Percentiles rank a stretch among this genome's conserved stretches.
phyloP scores from a whole-genome alignment of 2,329 filamentous ascomycete genomes.

The Colletotrichum sp. region DNA sequence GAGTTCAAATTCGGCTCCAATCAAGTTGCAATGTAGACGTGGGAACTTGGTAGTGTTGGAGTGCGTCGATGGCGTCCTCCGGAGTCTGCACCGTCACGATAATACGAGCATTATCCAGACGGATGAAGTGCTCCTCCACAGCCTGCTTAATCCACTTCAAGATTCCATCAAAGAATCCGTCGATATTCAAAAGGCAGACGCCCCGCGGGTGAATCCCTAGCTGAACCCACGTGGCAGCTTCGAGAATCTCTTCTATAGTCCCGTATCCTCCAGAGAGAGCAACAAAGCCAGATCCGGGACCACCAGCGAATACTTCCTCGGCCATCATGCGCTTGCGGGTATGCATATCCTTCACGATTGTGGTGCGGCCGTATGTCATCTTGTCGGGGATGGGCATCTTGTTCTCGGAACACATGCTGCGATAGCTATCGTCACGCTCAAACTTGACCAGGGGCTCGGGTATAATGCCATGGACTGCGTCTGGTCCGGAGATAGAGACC shows the following conservation, averaged over 20 bases:
- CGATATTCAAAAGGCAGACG: slow-evolving; percentile 84
- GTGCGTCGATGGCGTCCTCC: slow-evolving; percentile 72
- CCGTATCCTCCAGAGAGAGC: slow-evolving; percentile 90
- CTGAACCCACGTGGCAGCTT: slow-evolving; percentile 94
- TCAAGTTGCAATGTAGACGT: slow-evolving; percentile 79
- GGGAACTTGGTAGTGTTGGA: slow-evolving; percentile 78
- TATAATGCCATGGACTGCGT: slow-evolving; percentile 91
- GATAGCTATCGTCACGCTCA: slow-evolving; percentile 70
- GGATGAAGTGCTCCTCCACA: slow-evolving; percentile 77
- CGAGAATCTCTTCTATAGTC: slow-evolving; percentile 94
- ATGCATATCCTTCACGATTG: slow-evolving; percentile 94
- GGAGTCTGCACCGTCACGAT: slow-evolving; percentile 76
- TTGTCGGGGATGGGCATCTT: slow-evolving; percentile 68
- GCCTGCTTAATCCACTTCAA: slow-evolving; percentile 81
- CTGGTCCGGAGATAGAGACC: slow-evolving; percentile 79
- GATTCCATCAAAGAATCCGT: slow-evolving; percentile 91
- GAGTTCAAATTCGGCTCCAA: slow-evolving; percentile 55
- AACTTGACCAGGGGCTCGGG: slow-evolving; percentile 82
- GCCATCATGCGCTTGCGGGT: slow-evolving; percentile 96
- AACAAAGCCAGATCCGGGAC: slow-evolving; percentile 85
- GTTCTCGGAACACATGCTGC: slow-evolving; percentile 39
- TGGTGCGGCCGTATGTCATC: slow-evolving; percentile 78
- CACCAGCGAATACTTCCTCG: slow-evolving; percentile 80
- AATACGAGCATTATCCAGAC: slow-evolving; percentile 72
- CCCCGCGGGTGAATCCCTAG: slow-evolving; percentile 85